Conservation (phyloP, 108 stramenopile species). For the Stephanodiscus triporus region DNA sequence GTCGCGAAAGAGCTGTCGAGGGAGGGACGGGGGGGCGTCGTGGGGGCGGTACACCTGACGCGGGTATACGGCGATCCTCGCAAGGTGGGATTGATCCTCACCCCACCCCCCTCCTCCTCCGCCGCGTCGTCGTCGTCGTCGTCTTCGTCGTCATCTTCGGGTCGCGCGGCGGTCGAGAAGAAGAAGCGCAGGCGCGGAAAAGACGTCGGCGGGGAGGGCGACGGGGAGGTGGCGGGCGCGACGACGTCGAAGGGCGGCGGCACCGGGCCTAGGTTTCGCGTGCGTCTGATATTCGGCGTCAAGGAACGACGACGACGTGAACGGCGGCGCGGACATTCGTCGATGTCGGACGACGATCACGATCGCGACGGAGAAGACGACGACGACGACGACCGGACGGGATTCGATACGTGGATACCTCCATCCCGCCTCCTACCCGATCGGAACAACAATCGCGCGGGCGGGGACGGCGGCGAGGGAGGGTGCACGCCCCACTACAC, state of each 20-base stretch:
- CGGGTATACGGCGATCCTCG: slow-evolving; percentile 52
- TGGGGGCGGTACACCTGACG: slow-evolving; percentile 58
- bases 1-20: slow-evolving; percentile 63
- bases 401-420: slow-evolving; percentile 67
- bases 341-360: not conserved
- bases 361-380: slow-evolving; percentile 25
- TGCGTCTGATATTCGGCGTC: slow-evolving; percentile 79
- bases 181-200: slow-evolving; percentile 2
- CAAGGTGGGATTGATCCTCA: slow-evolving; percentile 53
- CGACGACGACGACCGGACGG: slow-evolving; percentile 14
- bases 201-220: slow-evolving; percentile 6
- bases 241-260: slow-evolving; percentile 1
- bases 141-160: slow-evolving; percentile 7
- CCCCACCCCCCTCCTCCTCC: no score
- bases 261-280: slow-evolving; percentile 59
- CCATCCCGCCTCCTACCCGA: slow-evolving; percentile 79
- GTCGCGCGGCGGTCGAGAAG: slow-evolving; percentile 26
- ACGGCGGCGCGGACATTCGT: not conserved
- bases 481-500: slow-evolving; percentile 66
- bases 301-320: slow-evolving; percentile 12
- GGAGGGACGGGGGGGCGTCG: slow-evolving; percentile 45
- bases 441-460: slow-evolving; percentile 69
- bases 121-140: not conserved
- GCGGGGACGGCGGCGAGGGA: not conserved
- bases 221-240: slow-evolving; percentile 11